Conservation (phyloP, 208 protist species). For the Trypanosoma avium region DNA sequence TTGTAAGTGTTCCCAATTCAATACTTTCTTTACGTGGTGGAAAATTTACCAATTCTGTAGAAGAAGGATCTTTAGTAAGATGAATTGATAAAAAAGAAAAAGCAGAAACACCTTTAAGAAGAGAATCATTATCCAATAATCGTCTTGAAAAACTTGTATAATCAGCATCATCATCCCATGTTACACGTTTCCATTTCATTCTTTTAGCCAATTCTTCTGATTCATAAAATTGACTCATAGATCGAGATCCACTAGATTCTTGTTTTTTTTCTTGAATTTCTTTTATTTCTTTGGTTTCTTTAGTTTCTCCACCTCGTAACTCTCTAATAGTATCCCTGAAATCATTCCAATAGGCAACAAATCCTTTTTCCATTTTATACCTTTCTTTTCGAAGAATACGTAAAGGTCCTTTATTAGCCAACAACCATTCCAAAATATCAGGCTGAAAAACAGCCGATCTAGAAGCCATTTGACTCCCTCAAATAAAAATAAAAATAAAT, state of each 20-base stretch:
- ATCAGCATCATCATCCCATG: slow-evolving; percentile 90
- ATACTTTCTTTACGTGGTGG: slow-evolving; percentile 45
- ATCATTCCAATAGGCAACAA: slow-evolving; percentile 70
- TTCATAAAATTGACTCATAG: slow-evolving; percentile 87
- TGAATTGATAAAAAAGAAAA: slow-evolving; percentile 92
- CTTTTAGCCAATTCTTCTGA: slow-evolving; percentile 86
- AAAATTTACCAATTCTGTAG: slow-evolving; percentile 43
- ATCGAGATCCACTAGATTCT: slow-evolving; percentile 24
- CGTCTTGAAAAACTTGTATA: slow-evolving; percentile 84
- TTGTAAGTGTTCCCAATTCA: slow-evolving; percentile 63
- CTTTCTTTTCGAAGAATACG: slow-evolving; percentile 46
- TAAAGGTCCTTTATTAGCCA: slow-evolving; percentile 37
- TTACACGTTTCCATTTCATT: slow-evolving; percentile 93
- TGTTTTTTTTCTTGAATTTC: slow-evolving; percentile 15
- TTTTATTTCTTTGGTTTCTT: slow-evolving; percentile 21
- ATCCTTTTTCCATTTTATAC: slow-evolving; percentile 76
- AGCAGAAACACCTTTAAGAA: slow-evolving; percentile 78
- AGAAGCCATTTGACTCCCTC: slow-evolving; percentile 13
- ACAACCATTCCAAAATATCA: slow-evolving; percentile 74
- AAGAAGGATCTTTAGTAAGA: slow-evolving; percentile 72
- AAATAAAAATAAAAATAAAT: slow-evolving; percentile 1
- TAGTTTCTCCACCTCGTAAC: slow-evolving; percentile 10
- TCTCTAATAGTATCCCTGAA: slow-evolving; percentile 40
- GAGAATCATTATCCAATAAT: slow-evolving; percentile 78
- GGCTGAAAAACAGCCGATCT: slow-evolving; percentile 41